A percentile compares a stretch with the other conserved stretches of the same genome.
phyloP scores from a whole-genome alignment of 345 rosid genomes.

The Populus nigra region DNA sequence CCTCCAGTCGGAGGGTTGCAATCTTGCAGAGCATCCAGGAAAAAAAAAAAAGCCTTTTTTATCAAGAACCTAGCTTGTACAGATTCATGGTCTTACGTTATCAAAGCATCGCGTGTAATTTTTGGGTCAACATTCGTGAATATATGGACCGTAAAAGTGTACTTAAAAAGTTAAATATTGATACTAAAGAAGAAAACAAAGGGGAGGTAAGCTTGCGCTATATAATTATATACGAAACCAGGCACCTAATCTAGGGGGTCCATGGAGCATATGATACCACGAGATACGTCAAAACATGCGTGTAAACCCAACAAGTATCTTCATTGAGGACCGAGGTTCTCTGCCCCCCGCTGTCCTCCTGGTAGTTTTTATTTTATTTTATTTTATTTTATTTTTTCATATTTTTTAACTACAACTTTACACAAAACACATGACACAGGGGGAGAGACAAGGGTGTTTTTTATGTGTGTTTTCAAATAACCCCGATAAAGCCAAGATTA shows the following conservation, averaged over 20 bases:
- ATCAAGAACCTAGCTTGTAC: no score
- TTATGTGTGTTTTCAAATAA: not conserved
- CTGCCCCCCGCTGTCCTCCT: not conserved
- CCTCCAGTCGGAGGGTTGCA: no score
- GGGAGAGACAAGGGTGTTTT: not conserved
- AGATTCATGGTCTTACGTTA: not conserved
- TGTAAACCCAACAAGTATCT: not conserved
- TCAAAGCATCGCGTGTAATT: not conserved
- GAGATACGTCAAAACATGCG: conserved; percentile 19
- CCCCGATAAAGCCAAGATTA: not conserved
- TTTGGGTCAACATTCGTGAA: not conserved
- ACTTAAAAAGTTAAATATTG: not conserved
- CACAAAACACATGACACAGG: not conserved
- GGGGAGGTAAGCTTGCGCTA: not conserved
- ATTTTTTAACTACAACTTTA: not conserved
- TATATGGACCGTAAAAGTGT: not conserved
- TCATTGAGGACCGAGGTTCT: not conserved
- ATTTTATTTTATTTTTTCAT: no score
- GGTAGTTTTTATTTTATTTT: not conserved
- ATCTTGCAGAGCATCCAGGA: no score
- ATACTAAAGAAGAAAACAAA: not conserved
- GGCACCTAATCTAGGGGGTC: not conserved
- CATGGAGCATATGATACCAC: conserved; percentile 19
- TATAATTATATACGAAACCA: conserved; percentile 6
- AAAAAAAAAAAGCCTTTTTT: no score